Conservation (phyloP, 2,329 filamentous ascomycete genomes). For the Diaporthe humulicola region DNA sequence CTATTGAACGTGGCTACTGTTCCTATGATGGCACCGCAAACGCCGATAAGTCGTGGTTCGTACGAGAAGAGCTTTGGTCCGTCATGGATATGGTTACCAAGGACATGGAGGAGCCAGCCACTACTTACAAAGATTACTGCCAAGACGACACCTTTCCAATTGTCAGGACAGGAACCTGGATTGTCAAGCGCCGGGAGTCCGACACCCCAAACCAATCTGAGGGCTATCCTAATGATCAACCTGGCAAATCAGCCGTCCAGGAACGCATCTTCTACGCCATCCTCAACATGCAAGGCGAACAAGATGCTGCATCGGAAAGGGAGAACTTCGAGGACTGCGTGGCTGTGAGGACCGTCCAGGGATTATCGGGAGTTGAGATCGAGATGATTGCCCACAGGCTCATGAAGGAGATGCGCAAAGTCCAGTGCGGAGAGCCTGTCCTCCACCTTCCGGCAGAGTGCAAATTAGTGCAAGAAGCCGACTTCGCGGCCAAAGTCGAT, state of each 20-base stretch:
- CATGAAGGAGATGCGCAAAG: neutral
- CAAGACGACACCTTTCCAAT: fast-evolving
- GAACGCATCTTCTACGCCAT: neutral
- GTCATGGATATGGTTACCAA: too few relatives aligned
- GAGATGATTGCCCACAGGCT: neutral
- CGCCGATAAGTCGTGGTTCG: neutral
- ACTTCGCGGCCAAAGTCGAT: neutral
- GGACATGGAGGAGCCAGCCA: neutral
- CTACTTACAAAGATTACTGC: neutral
- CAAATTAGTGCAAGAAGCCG: neutral
- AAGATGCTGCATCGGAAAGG: neutral
- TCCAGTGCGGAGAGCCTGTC: neutral
- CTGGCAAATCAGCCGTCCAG: neutral
- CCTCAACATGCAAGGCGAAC: neutral
- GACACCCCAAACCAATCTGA: too few relatives aligned
- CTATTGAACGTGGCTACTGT: neutral
- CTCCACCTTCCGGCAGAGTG: neutral
- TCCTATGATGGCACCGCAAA: neutral
- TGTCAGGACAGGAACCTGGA: neutral
- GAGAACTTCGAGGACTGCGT: neutral
- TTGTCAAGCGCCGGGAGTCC: neutral
- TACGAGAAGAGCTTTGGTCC: too few relatives aligned
- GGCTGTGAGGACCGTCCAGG: neutral
- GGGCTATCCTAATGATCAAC: neutral
- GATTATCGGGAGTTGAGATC: neutral